Base-by-base conservation (phyloP, 2,329 filamentous ascomycete genomes). In the Dothideomycetidae sp. region DNA sequence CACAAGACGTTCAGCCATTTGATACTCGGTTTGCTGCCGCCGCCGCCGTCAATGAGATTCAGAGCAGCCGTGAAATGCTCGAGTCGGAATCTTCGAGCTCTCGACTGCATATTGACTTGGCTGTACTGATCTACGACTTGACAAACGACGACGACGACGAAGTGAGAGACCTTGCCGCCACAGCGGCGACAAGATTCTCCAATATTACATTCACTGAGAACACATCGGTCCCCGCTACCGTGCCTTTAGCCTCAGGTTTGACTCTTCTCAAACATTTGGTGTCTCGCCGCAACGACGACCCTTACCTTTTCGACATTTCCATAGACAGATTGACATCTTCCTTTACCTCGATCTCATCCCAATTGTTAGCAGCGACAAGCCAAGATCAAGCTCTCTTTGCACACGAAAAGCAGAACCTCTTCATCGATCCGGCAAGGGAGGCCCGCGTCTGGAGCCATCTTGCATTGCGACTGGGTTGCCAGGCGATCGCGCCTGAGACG, bases 321-420 rank as follows among this genome's bases (percentile, higher is more conserved):
- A 12, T 44, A 5, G 11, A 28, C n/a, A 36, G 43, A 32, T 14
- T 42, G n/a, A 42, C 33, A 3, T 37, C 21, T 19, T n/a, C 21
- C n/a, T 26, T 26, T n/a, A 26, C 21, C n/a, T n/a, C 21, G n/a
- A n/a, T 26, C 13, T 10, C 18, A 18, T 49, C 57, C 5, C 39
- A 49, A 3, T 59, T 61, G 30, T 45, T 67, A 9, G 21, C 21
- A 7, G n/a, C 7, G 9, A 48, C 54, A 3, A 55, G 56, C 29
- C 58, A 63, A 47, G 71, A 82, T 51, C 71, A 75, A 44, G 67
- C 76, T 3, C 70, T 98, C 1, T 98, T 98, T 53, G 78, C 72
- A 1, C 70, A 84, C 39, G 90, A 98, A 58, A 86, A 92, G 54
- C 85, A 93, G 54, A 98, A 98, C 53, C 67, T 94, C n/a, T 96